These are phyloP conservation scores for Mortierella sp. DNA, from an alignment of 371 early-diverging fungal species.

Conservation along the genomic window DNA sequence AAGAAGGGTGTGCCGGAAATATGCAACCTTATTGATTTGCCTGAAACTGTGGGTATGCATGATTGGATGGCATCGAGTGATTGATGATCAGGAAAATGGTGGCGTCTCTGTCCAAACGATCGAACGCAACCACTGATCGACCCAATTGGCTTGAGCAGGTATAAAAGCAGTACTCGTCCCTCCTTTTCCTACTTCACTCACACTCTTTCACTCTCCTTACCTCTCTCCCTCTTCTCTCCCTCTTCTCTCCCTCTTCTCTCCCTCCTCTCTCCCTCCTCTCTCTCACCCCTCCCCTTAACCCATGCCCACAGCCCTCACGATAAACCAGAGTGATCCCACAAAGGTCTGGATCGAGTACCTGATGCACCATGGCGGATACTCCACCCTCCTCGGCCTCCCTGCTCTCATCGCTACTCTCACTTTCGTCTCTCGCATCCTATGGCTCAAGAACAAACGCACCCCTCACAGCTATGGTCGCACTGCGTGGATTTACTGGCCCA, in stretches of 20 bases:
- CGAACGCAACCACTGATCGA: neutral
- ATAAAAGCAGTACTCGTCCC: neutral
- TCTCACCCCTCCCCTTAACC: neutral
- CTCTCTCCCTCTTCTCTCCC: neutral
- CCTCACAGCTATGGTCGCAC: slow-evolving; percentile 20
- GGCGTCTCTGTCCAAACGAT: neutral
- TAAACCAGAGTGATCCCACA: slow-evolving; percentile 6
- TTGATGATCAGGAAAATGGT: neutral
- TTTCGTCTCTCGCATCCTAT: slow-evolving; percentile 1
- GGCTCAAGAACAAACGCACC: neutral
- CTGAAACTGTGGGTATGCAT: neutral
- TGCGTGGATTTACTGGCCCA: slow-evolving; percentile 15
- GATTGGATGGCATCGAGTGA: neutral
- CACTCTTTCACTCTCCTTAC: neutral
- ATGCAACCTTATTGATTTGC: neutral
- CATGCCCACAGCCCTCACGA: neutral
- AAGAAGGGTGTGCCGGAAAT: neutral
- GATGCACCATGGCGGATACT: slow-evolving; percentile 11
- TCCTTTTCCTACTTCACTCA: neutral
- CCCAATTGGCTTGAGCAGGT: neutral
- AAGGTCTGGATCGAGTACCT: slow-evolving; percentile 6
- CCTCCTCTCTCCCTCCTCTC: neutral
- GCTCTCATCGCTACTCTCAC: neutral
- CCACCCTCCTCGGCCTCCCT: slow-evolving; percentile 11
- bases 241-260: no score